Evolutionary conservation across 345 rosid genomes (phyloP).

Genomic region (Populus tremula): DNA sequence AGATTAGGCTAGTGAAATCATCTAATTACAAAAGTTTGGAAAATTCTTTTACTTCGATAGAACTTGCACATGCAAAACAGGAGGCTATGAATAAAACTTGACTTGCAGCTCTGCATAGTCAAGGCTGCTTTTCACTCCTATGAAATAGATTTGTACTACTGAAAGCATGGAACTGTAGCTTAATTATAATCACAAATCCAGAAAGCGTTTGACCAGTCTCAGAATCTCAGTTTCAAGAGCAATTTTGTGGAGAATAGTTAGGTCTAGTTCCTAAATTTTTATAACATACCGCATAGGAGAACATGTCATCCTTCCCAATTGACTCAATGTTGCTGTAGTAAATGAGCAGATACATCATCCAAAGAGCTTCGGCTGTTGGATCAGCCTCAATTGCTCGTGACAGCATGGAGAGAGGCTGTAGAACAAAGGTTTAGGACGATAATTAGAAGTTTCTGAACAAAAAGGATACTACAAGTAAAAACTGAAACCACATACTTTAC

Average conservation of each 20-base stretch:
- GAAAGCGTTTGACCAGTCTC: not conserved
- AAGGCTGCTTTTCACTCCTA: not conserved
- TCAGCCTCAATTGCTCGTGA: slow-evolving; percentile 77
- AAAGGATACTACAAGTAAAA: slow-evolving; percentile 9
- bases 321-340: slow-evolving; percentile 45
- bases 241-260: not conserved
- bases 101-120: not conserved
- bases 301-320: slow-evolving; percentile 61
- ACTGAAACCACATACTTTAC: slow-evolving; percentile 40
- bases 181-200: not conserved
- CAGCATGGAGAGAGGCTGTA: slow-evolving; percentile 72
- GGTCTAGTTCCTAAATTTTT: not conserved
- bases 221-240: not conserved
- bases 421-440: slow-evolving; percentile 17
- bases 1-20: not conserved
- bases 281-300: slow-evolving; percentile 60
- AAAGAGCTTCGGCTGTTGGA: slow-evolving; percentile 68
- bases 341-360: slow-evolving; percentile 75
- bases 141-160: not conserved
- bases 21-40: not conserved
- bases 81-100: not conserved
- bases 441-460: slow-evolving; percentile 12
- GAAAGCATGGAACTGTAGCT: not conserved
- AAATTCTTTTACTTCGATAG: not conserved
- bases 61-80: not conserved